Evolutionary conservation across 768 basidiomycete species (phyloP), one percentile per base, ranked within the genome.

Genomic region (Auriscalpium orientale): DNA sequence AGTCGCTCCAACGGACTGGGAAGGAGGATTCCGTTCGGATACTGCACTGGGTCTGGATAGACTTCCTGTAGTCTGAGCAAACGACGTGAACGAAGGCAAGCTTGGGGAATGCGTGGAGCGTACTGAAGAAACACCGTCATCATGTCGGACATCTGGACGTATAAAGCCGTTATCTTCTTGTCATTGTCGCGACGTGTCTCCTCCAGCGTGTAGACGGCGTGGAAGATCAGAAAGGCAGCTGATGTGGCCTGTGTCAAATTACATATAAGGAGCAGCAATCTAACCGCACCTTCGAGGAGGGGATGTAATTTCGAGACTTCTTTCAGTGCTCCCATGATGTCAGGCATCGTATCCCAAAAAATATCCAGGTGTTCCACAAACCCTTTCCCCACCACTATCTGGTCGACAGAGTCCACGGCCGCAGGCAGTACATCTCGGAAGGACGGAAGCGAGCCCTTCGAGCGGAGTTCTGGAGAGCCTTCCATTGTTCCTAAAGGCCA

Each of bases 221-320:
- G 70, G 65, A 82, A 82, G 1, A 79, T 79, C 12, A 73, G 62
- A 16, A 81, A 75, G 22, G 74, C 78, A 49, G 78, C 81, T 71
- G 15, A 8, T 12, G 22, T 8, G 22, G 34, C 18, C 3, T 40
- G 53, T 18, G 56, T 3, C 15, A 21, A 4, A 12, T 12, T 38
- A 44, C 3, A 43, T 43, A 18, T 8, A 43, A 18, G 18, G 28
- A 21, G 5, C 7, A 8, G 10, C 12, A 33, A 43, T 1, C 36
- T 18, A n/a, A 45, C 49, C 61, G 20, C 34, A 69, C 69, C 58
- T 15, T 59, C 53, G 18, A 70, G 61, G 46, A 68, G 64, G 1
- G 68, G 67, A 38, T 70, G 69, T 13, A 69, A 50, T 11, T 56
- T 47, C 3, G 63, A 61, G 6, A 70, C 59, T n/a, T 63, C 69